Evolutionary conservation across 1,284 basidiomycete genomes (phyloP), one percentile per base, ranked within the genome.

Genomic region (Ustilago cynodontis): DNA sequence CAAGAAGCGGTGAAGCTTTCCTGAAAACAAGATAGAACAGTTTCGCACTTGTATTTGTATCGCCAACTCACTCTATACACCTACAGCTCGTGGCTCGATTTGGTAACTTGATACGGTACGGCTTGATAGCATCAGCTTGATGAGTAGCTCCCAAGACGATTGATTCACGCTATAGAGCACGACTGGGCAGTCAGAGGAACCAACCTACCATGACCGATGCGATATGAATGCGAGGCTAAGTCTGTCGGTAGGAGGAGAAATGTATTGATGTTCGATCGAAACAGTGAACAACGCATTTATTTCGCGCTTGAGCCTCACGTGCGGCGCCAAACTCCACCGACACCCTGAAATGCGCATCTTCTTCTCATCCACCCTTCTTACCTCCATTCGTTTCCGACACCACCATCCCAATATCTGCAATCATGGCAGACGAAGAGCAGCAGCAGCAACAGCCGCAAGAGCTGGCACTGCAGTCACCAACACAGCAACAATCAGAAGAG

Each of bases 371-470:
- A 47, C 24, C 11, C 54, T 35, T 28, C 18, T 29, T 20, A 26
- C 29, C 45, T 56, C 18, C 50, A 41, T 9, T 28, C 60, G 29
- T 31, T 16, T 50, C 28, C 24, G 7, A n/a, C 51, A 33, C 51
- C 11, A 33, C 9, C 49, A 28, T 26, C 29, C 18, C 35, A 31
- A 33, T 14, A 53, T 33, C 33, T 20, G 45, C 55, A 45, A 65
- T 39, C 18, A 73, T 73, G 71, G 65, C 71, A n/a, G 65, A 68
- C 59, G 54, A 65, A 62, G 71, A 73, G 50, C 57, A 59, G 39
- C 39, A 39, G 37, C 59, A 43, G 31, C 64, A 41, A 16, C 37
- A 10, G 31, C 6, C 35, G 14, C 57, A 64, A 7, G 37, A 59
- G 56, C 59, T 54, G 53, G 45, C 58, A 31, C 41, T 53, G 22